These are phyloP conservation scores for Paspalum vaginatum DNA, from an alignment of 176 grass and related monocot genomes.

Conservation along the genomic window DNA sequence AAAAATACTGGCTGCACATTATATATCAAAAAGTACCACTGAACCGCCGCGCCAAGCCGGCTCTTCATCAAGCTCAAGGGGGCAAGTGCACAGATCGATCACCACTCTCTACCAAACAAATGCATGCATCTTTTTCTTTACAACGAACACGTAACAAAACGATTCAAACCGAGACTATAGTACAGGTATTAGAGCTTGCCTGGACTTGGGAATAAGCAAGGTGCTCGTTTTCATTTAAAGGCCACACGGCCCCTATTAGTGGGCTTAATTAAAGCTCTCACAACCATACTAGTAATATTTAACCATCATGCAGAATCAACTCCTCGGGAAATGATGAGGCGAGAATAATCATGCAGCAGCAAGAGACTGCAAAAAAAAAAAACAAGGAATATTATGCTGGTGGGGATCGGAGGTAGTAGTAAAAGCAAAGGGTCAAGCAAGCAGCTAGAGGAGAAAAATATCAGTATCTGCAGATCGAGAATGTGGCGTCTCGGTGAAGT, in stretches of 20 bases:
- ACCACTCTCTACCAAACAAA: background rate
- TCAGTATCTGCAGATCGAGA: background rate
- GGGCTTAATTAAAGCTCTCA: too few species aligned
- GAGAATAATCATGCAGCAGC: background rate
- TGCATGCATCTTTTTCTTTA: background rate
- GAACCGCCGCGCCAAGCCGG: background rate
- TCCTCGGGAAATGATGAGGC: background rate
- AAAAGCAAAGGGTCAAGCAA: background rate
- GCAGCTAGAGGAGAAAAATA: background rate
- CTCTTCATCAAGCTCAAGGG: background rate
- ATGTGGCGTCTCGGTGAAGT: slow-evolving; percentile 43
- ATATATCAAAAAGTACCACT: background rate
- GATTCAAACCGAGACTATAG: background rate
- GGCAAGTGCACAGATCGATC: background rate
- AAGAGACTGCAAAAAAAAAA: background rate
- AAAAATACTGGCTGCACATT: too few species aligned
- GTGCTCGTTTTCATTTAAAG: background rate
- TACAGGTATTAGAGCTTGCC: background rate
- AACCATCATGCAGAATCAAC: background rate
- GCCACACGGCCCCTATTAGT: too few species aligned
- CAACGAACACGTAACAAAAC: background rate
- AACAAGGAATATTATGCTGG: too few species aligned
- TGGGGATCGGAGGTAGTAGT: background rate
- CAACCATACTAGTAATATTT: background rate
- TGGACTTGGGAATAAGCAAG: background rate